Conservation (phyloP, 2,329 filamentous ascomycete species). For the Raffaelea albimanens region DNA sequence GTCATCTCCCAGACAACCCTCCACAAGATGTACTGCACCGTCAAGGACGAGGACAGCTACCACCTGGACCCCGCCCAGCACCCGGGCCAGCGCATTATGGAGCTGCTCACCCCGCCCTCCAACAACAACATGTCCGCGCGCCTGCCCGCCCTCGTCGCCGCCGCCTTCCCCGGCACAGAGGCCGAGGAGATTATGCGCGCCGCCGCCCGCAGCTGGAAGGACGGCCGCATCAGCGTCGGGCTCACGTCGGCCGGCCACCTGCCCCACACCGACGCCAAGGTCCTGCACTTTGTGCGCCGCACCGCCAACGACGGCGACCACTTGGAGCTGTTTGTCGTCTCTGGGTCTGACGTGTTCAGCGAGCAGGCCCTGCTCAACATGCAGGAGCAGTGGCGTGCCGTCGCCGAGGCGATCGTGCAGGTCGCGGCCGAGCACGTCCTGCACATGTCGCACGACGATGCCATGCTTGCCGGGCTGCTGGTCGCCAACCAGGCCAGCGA, state of each 20-base stretch:
- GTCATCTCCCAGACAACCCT: constrained; percentile 11
- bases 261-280: constrained; percentile 8
- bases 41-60: constrained; percentile 3
- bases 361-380: constrained; percentile 7
- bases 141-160: background rate
- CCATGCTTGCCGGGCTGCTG: constrained; percentile 3
- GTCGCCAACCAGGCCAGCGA: constrained; percentile 2
- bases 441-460: constrained; percentile 14
- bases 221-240: constrained; percentile 6
- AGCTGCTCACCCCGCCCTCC: background rate
- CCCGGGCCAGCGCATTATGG: constrained; percentile 6
- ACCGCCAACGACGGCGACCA: background rate
- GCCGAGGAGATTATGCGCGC: constrained; percentile 1
- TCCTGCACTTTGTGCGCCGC: constrained; percentile 4
- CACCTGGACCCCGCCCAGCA: constrained; percentile 7
- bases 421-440: constrained; percentile 13
- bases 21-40: constrained; percentile 23
- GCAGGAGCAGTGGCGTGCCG: constrained; percentile 11
- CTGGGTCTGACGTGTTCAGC: background rate
- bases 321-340: constrained; percentile 6
- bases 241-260: constrained; percentile 7
- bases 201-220: constrained; percentile 2
- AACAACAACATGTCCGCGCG: background rate
- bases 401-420: constrained; percentile 15
- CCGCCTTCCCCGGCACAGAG: constrained; percentile 2